A percentile compares a stretch with the other conserved stretches of the same genome.
Conservation (phyloP, 2,329 filamentous ascomycete species). For the Mariannaea elegans region DNA sequence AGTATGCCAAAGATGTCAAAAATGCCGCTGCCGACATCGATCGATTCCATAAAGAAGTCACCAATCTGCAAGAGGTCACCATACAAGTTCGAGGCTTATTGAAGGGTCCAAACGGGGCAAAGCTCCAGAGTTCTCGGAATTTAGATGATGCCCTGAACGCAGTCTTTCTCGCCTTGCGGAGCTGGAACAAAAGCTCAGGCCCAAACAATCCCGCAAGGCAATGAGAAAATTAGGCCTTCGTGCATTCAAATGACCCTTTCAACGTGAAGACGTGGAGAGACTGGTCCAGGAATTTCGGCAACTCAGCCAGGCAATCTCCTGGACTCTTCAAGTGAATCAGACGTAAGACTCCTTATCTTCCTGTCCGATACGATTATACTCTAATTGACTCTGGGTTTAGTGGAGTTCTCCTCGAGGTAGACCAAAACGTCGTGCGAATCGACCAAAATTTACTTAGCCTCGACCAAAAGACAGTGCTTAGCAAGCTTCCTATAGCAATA, state of each 20-base stretch:
- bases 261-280: neutral
- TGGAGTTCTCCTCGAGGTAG: neutral
- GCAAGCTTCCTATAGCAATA: too few species aligned
- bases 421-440: too few species aligned
- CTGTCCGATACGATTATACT: neutral
- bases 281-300: neutral
- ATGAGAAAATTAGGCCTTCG: neutral
- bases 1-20: slow-evolving; percentile 5
- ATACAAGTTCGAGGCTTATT: neutral
- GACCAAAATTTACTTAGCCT: neutral
- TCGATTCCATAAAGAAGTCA: neutral
- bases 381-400: neutral
- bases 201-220: neutral
- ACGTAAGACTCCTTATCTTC: slow-evolving; percentile 2
- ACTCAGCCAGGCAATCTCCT: neutral
- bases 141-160: neutral
- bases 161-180: neutral
- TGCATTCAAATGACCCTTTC: neutral
- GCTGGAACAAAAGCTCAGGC: neutral
- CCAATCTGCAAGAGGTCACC: neutral
- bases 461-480: neutral
- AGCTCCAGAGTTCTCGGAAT: neutral
- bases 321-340: slow-evolving; percentile 5
- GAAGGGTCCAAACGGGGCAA: neutral
- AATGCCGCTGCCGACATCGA: too few species aligned